Base-by-base conservation (phyloP, 495 filamentous ascomycete genomes). In the Schizothecium vesticola region DNA sequence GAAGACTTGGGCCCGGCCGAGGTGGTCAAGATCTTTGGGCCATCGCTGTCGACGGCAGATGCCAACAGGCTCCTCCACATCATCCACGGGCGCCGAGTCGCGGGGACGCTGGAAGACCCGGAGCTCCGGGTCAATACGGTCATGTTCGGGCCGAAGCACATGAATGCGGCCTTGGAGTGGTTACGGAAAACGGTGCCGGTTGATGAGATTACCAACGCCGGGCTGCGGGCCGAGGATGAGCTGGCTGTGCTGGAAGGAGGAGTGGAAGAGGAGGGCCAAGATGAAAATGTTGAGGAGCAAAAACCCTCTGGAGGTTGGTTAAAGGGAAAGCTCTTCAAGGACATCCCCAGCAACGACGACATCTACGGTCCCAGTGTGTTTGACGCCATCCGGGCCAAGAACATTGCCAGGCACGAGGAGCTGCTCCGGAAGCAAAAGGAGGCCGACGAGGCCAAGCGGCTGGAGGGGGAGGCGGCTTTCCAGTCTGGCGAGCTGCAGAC, bases 71-170 rank as follows among this genome's bases (percentile, higher is more conserved):
- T 93, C 19, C 78, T 97, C 6, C 79, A 80, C 28, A 84, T 92
- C 33, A 79, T 96, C 2, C 92, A 97, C 73, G 87, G 86, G 26
- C 87, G 91, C 59, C 87, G 93, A 23, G 80, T 92, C 13, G 85
- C 87, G 12, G 93, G 93, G 22, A 93, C 91, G 0, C 82, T 94
- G 10, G 89, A 92, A 56, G 83, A 82, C 78, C 85, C 78, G 12
- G 65, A 23, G 23, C 69, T 81, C 16, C 61, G 70, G 51, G 65
- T 67, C 56, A 75, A 79, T 55, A 79, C 78, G 9, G 71, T 65
- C 6, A 31, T 33, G 5, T 85, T 80, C 56, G 71, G 74, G 29
- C 69, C 72, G 1, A 23, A 65, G 19, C 74, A 82, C 62, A 70
- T 71, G 21, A 77, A 83, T 24, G 79, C 73, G 56, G 93, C 84